A percentile compares a stretch with the other conserved stretches of the same genome.
Evolutionary conservation across 176 grass and related monocot genomes (phyloP).

Genomic region (Zea luxurians): DNA sequence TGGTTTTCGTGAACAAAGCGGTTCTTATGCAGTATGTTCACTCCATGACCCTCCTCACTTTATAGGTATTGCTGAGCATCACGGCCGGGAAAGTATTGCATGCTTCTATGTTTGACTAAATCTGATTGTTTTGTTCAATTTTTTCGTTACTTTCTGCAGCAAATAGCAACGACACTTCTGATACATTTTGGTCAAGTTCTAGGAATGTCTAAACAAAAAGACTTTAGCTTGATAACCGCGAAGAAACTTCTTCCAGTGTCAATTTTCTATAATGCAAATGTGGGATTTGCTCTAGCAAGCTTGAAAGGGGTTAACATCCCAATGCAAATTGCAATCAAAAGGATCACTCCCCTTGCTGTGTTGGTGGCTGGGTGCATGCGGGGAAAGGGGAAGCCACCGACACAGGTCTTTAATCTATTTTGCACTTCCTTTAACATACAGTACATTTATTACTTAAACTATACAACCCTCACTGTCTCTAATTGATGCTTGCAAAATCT

Average conservation of each 20-base stretch:
- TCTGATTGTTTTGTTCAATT: too few species aligned
- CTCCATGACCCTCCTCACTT: slow-evolving; percentile 93
- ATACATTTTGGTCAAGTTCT: too few species aligned
- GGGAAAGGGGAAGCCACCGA: slow-evolving; percentile 80
- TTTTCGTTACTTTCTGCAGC: too few species aligned
- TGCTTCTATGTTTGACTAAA: too few species aligned
- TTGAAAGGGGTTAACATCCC: slow-evolving; percentile 97
- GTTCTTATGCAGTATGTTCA: too few species aligned
- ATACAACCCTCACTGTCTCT: too few species aligned
- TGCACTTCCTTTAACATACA: too few species aligned
- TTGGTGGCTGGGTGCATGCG: slow-evolving; percentile 57
- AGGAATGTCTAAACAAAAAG: slow-evolving; percentile 74
- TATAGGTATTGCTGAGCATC: slow-evolving; percentile 37
- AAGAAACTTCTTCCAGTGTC: slow-evolving; percentile 90
- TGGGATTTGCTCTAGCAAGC: slow-evolving; percentile 94
- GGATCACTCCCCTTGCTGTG: slow-evolving; percentile 92
- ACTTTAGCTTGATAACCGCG: slow-evolving; percentile 57
- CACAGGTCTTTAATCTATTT: neutral
- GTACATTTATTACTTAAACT: too few species aligned
- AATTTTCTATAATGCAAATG: slow-evolving; percentile 96
- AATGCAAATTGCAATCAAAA: slow-evolving; percentile 99
- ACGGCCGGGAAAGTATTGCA: too few species aligned
- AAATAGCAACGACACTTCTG: too few species aligned
- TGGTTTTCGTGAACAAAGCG: too few species aligned
- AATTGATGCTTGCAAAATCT: too few species aligned